Percentiles rank a stretch among this genome's conserved stretches.
These are phyloP conservation scores for Sambucus nigra DNA, from an alignment of 129 eudicot species.

Conservation along the genomic window DNA sequence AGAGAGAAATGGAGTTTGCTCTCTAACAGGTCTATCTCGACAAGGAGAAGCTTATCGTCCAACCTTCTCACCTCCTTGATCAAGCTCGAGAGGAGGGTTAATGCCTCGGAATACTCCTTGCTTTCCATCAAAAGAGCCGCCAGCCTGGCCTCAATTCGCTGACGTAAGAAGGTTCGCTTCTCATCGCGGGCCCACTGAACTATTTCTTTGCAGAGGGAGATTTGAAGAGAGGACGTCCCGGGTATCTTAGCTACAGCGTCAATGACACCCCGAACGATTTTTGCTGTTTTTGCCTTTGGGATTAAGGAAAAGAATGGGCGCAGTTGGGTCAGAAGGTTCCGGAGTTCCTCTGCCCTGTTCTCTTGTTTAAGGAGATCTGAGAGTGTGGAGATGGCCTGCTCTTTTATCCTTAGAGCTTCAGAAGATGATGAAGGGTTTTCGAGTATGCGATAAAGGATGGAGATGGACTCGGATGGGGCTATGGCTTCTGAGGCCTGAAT, in stretches of 20 bases:
- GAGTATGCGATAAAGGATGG: conserved; percentile 29
- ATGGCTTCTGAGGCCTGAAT: conserved; percentile 30
- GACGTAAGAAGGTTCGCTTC: conserved; percentile 42
- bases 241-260: conserved; percentile 40
- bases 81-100: conserved; percentile 27
- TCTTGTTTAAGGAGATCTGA: conserved; percentile 37
- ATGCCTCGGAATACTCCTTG: conserved; percentile 37
- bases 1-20: conserved; percentile 40
- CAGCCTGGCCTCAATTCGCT: conserved; percentile 32
- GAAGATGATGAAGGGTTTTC: conserved; percentile 34
- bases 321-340: conserved; percentile 26
- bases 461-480: conserved; percentile 22
- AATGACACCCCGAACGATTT: conserved; percentile 34
- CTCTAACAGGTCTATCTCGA: conserved; percentile 37
- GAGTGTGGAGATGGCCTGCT: conserved; percentile 34
- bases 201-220: conserved; percentile 38
- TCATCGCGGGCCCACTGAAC: conserved; percentile 40
- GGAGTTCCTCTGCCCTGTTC: conserved; percentile 30
- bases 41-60: conserved; percentile 37
- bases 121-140: conserved; percentile 38
- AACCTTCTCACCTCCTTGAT: conserved; percentile 37
- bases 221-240: conserved; percentile 35
- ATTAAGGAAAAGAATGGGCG: conserved; percentile 34
- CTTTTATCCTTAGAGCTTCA: conserved; percentile 31
- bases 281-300: conserved; percentile 44